A percentile compares a stretch with the other conserved stretches of the same genome.
These are phyloP conservation scores for Talaromyces rugulosus DNA, from an alignment of 2,329 filamentous ascomycete genomes.

Conservation along the genomic window DNA sequence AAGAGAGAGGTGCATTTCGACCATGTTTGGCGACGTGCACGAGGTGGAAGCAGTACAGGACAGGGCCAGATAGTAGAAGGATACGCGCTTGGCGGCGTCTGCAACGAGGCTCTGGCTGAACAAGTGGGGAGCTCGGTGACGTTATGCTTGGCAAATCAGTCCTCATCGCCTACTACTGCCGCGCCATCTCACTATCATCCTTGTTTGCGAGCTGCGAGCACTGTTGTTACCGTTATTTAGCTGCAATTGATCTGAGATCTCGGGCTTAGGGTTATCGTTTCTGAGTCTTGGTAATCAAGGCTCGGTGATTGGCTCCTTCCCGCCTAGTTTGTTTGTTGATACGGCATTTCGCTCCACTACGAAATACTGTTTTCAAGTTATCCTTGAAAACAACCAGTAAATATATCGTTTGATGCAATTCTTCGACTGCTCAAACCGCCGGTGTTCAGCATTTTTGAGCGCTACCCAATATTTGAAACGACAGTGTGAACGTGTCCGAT, in stretches of 20 bases:
- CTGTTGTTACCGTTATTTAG: background rate
- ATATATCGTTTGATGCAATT: background rate
- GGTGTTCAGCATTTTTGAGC: background rate
- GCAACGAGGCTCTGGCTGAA: background rate
- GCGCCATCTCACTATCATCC: background rate
- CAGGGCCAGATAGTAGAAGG: too few relatives aligned
- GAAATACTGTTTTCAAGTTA: background rate
- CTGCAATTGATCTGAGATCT: background rate
- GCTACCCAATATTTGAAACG: background rate
- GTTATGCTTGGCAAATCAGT: background rate
- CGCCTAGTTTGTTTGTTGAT: background rate
- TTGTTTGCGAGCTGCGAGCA: background rate
- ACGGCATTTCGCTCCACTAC: background rate
- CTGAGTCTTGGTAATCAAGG: background rate
- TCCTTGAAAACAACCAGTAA: background rate
- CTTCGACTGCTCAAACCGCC: background rate
- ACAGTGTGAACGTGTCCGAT: background rate
- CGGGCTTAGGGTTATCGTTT: background rate
- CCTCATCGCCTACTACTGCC: background rate
- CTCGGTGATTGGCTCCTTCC: background rate
- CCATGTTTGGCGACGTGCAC: background rate
- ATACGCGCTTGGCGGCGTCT: background rate
- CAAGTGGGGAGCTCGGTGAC: background rate
- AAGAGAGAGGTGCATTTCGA: background rate
- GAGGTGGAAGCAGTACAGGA: background rate